Evolutionary conservation across 2,329 filamentous ascomycete genomes (phyloP), one percentile per base, ranked within the genome.

Genomic region (Cordyceps pruinosa): DNA sequence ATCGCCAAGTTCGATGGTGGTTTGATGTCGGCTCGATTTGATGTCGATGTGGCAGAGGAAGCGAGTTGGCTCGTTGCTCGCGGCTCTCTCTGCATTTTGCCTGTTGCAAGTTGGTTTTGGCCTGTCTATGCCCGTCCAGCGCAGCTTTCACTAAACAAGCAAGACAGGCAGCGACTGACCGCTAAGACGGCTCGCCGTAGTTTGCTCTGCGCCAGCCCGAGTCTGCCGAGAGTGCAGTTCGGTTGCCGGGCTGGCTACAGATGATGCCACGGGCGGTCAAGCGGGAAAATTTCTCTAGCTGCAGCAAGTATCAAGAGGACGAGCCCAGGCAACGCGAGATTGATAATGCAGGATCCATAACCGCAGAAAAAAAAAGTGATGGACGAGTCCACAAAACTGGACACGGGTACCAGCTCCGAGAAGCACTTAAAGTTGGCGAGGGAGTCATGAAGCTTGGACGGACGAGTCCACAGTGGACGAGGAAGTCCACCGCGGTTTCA

Each of bases 381-480:
- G 12, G 13, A 25, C 5, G 21, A 35, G 25, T 28, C 51, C 51
- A 54, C 28, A 55, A 47, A 55, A 55, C 41, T 46, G 52, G 52
- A 55, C 52, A 47, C 52, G 52, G 52, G 52, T 55, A 55, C 52
- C 32, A 47, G 34, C 42, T 47, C 52, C 52, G 52, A n/a, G n/a
- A 21, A 39, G 51, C 51, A 46, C 26, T 39, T 12, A 5, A n/a
- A 9, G 32, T 13, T 34, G 15, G 5, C 5, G 8, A 28, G 32
- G 17, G 41, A 47, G 41, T 39, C 32, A 44, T 21, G 32, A 35
- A 25, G 39, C 21, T 35, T 34, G 35, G 17, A 37, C 23, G n/a
- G 23, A 10, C 48, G 9, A 53, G 26, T 9, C 39, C 39, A 53
- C 28, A 25, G 28, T 35, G 50, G 39, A 17, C 39, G 26, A 13